phyloP scores from a whole-genome alignment of 176 grass and related monocot species.

The Phragmites australis region DNA sequence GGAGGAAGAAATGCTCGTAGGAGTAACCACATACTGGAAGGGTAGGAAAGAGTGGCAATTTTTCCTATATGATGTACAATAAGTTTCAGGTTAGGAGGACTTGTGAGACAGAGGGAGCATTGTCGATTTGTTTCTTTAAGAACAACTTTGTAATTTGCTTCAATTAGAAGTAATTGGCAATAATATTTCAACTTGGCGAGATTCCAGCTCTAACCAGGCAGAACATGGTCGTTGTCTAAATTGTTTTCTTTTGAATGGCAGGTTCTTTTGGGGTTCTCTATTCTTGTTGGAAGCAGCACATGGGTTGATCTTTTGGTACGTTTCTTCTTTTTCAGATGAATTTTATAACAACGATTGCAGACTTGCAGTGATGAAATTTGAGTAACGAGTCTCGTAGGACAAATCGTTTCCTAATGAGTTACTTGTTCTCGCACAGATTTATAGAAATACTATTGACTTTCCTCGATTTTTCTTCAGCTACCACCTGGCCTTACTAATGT shows the following conservation, averaged over 20 bases:
- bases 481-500: background rate
- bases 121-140: background rate
- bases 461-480: background rate
- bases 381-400: background rate
- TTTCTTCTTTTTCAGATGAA: conserved; percentile 31
- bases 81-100: background rate
- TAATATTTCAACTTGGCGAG: conserved; percentile 3
- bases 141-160: background rate
- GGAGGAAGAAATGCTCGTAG: background rate
- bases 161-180: background rate
- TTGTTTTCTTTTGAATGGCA: conserved; percentile 38
- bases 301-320: conserved; percentile 98
- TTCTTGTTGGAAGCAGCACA: conserved; percentile 96
- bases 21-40: conserved; percentile 5
- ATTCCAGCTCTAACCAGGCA: background rate
- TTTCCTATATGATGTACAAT: background rate
- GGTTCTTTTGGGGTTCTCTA: conserved; percentile 96
- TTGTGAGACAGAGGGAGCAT: background rate
- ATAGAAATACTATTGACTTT: background rate
- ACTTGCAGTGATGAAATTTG: background rate
- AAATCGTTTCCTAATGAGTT: background rate
- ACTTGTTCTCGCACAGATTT: background rate
- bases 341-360: background rate
- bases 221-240: background rate
- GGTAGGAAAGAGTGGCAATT: background rate